A percentile compares a stretch with the other conserved stretches of the same genome.
These are phyloP conservation scores for Suhomyces kunorum DNA, from an alignment of 1,139 yeast genomes.

Conservation along the genomic window DNA sequence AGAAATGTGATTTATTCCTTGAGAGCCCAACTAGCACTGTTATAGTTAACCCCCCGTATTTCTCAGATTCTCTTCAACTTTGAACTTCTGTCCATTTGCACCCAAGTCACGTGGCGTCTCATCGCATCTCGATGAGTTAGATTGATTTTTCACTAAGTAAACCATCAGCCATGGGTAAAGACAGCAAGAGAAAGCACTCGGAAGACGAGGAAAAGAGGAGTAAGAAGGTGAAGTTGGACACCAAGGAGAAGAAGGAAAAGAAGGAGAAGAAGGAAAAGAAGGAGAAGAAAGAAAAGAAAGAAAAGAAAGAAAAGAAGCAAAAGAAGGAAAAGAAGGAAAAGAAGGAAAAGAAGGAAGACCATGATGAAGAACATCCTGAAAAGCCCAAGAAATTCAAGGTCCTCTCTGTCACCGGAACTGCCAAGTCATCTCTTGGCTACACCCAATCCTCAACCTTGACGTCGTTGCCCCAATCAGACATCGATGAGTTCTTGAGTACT, in stretches of 20 bases:
- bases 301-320: conserved; percentile 25
- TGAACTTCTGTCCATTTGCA: too few relatives aligned
- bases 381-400: conserved; percentile 12
- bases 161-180: conserved; percentile 30
- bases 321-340: conserved; percentile 18
- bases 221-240: conserved; percentile 46
- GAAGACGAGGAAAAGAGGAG: conserved; percentile 40
- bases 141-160: conserved; percentile 11
- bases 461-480: conserved; percentile 50
- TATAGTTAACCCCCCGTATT: too few relatives aligned
- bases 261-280: conserved; percentile 45
- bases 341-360: conserved; percentile 16
- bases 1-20: too few relatives aligned
- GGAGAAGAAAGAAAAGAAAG: conserved; percentile 41
- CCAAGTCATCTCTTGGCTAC: conserved; percentile 23
- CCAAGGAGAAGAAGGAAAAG: conserved; percentile 50
- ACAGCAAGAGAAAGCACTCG: conserved; percentile 43
- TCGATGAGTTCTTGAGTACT: conserved; percentile 61
- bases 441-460: conserved; percentile 33
- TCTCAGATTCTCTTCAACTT: too few relatives aligned
- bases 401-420: conserved; percentile 16
- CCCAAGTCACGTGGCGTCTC: conserved; percentile 13
- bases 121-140: conserved; percentile 14
- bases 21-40: too few relatives aligned
- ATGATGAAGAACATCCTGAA: conserved; percentile 18